These are phyloP conservation scores for Hibiscus mutabilis DNA, from an alignment of 345 rosid genomes.

Conservation along the genomic window DNA sequence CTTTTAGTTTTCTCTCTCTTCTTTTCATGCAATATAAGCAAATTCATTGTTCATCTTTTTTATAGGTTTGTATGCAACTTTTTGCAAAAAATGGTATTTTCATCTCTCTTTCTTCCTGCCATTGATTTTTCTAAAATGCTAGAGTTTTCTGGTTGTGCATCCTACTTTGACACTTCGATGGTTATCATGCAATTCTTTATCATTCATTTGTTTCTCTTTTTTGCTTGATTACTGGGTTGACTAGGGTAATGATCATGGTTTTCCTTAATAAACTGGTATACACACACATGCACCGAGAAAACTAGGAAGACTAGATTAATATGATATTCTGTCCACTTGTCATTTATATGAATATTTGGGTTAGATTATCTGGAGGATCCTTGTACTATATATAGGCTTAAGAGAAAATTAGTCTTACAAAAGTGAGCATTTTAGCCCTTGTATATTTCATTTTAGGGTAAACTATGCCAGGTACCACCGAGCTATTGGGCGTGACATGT, in stretches of 20 bases:
- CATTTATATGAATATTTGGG: not conserved
- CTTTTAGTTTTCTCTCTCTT: not conserved
- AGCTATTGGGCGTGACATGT: no score
- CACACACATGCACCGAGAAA: no score
- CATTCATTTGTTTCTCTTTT: no score
- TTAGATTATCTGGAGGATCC: not conserved
- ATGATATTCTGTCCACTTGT: not conserved
- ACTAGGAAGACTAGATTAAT: not conserved
- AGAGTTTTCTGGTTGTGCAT: not conserved
- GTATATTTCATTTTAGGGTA: no score
- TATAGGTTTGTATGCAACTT: constrained; percentile 60
- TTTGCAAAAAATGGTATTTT: constrained; percentile 64
- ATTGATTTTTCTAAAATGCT: not conserved
- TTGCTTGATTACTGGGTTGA: no score
- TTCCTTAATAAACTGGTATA: no score
- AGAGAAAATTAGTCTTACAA: not conserved
- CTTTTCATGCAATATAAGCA: not conserved
- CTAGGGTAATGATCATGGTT: no score
- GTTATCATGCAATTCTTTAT: no score
- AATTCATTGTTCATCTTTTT: not conserved
- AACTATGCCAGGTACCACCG: no score
- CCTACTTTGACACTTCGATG: no score
- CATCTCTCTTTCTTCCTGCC: constrained; percentile 6
- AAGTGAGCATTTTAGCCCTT: not conserved
- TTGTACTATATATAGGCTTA: not conserved